Evolutionary conservation across 805 yeast genomes (phyloP).

Genomic region (Alloascoidea africana): DNA sequence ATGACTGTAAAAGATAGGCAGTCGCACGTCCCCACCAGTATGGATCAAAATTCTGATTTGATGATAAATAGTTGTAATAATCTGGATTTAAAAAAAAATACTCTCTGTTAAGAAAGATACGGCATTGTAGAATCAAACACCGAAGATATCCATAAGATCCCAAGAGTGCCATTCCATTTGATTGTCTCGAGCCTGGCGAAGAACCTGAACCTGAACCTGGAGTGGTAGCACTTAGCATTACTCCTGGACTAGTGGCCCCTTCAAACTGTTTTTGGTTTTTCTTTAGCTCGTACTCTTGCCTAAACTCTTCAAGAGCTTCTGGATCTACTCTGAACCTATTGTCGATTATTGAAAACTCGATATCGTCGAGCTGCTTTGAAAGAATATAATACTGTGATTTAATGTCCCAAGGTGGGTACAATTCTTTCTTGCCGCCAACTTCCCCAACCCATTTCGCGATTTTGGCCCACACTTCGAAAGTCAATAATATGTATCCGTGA

Average conservation of each 20-base stretch:
- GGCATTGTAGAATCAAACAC: conserved; percentile 17
- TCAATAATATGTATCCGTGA: conserved; percentile 17
- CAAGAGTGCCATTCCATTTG: conserved; percentile 17
- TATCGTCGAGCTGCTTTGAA: conserved; percentile 12
- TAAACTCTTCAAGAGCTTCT: neutral
- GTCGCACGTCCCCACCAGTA: neutral
- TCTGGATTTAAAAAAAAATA: conserved; percentile 19
- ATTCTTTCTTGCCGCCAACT: conserved; percentile 18
- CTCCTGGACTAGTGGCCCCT: no score
- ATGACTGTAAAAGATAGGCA: neutral
- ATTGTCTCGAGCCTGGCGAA: conserved; percentile 14
- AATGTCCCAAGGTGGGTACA: conserved; percentile 16
- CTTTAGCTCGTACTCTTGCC: neutral
- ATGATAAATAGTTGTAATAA: neutral
- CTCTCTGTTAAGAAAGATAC: conserved; percentile 21
- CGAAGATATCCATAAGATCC: conserved; percentile 22
- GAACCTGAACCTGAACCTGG: conserved; percentile 15
- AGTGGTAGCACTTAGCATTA: conserved; percentile 14
- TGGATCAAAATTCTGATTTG: neutral
- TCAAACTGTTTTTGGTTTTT: neutral
- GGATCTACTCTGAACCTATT: neutral
- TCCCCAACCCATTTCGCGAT: conserved; percentile 25
- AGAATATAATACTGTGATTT: conserved; percentile 16
- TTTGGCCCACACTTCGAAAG: conserved; percentile 23
- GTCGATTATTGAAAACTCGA: neutral